phyloP scores from a whole-genome alignment of 805 yeast species.

The Ogataea paraovalis region DNA sequence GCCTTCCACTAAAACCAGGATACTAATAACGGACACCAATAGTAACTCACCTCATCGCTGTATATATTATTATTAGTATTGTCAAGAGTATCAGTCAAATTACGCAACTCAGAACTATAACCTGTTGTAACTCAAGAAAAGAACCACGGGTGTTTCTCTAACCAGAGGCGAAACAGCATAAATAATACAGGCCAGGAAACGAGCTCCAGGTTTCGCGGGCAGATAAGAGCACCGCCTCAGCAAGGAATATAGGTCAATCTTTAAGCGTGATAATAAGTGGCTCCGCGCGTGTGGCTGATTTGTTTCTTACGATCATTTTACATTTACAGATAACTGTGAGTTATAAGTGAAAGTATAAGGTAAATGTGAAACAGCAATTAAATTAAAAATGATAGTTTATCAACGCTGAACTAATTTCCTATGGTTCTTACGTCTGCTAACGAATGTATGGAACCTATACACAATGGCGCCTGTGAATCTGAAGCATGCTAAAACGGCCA shows the following conservation, averaged over 20 bases:
- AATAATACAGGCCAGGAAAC: background rate
- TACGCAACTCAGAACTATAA: background rate
- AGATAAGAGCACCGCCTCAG: background rate
- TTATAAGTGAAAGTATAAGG: background rate
- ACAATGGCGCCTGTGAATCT: conserved; percentile 69
- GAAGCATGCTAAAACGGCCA: conserved; percentile 79
- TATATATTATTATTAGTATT: background rate
- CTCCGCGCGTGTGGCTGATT: too few species aligned
- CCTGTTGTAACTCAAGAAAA: background rate
- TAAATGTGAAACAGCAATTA: background rate
- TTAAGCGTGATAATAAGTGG: background rate
- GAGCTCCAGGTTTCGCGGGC: background rate
- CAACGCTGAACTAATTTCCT: conserved; percentile 3
- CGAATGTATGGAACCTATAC: conserved; percentile 34
- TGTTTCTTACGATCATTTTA: too few species aligned
- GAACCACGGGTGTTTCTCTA: too few species aligned
- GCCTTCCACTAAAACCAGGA: too few species aligned
- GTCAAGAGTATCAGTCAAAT: background rate
- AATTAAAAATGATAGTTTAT: background rate
- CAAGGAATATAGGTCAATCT: too few species aligned
- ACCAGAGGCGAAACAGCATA: background rate
- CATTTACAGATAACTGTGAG: background rate
- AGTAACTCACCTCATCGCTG: conserved; percentile 1
- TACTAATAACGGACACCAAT: too few species aligned
- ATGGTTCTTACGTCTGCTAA: conserved; percentile 22